Percentiles rank a stretch among this genome's conserved stretches.
Evolutionary conservation across 1,139 yeast species (phyloP).

Genomic region (Suhomyces bolitotheri): DNA sequence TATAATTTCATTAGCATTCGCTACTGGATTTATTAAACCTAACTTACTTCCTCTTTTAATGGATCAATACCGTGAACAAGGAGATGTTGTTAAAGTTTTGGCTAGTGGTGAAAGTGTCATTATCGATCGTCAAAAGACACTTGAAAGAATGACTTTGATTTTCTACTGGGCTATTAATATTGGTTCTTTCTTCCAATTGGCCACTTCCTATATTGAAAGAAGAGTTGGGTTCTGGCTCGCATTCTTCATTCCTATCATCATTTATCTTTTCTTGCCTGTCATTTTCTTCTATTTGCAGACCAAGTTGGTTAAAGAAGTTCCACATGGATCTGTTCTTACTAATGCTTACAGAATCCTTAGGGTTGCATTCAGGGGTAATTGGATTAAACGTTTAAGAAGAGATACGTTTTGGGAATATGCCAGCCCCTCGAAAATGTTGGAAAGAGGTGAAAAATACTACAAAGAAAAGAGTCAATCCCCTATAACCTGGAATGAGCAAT

Average conservation of each 20-base stretch:
- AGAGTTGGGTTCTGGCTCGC: conserved; percentile 79
- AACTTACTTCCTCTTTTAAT: conserved; percentile 52
- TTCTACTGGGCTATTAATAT: conserved; percentile 81
- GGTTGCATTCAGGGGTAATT: conserved; percentile 42
- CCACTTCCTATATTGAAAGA: conserved; percentile 73
- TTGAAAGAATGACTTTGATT: conserved; percentile 72
- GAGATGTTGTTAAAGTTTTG: conserved; percentile 58
- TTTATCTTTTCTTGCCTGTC: conserved; percentile 51
- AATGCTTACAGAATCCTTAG: conserved; percentile 42
- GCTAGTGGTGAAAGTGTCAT: conserved; percentile 68
- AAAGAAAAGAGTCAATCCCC: conserved; percentile 30
- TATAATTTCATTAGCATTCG: conserved; percentile 25
- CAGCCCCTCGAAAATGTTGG: conserved; percentile 49
- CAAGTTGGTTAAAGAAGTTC: conserved; percentile 38
- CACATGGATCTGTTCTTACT: conserved; percentile 51
- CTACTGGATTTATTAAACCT: conserved; percentile 54
- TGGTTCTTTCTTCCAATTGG: conserved; percentile 77
- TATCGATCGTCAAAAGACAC: conserved; percentile 67
- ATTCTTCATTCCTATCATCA: conserved; percentile 55
- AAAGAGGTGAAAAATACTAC: conserved; percentile 41
- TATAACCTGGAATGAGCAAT: conserved; percentile 53
- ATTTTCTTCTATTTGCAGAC: conserved; percentile 42
- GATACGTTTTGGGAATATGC: conserved; percentile 57
- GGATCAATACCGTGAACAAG: conserved; percentile 54
- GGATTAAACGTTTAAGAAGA: conserved; percentile 35